Percentiles rank a stretch among this genome's conserved stretches.
Evolutionary conservation across 2,329 filamentous ascomycete genomes (phyloP).

Genomic region (Dactylellina drechsleri): DNA sequence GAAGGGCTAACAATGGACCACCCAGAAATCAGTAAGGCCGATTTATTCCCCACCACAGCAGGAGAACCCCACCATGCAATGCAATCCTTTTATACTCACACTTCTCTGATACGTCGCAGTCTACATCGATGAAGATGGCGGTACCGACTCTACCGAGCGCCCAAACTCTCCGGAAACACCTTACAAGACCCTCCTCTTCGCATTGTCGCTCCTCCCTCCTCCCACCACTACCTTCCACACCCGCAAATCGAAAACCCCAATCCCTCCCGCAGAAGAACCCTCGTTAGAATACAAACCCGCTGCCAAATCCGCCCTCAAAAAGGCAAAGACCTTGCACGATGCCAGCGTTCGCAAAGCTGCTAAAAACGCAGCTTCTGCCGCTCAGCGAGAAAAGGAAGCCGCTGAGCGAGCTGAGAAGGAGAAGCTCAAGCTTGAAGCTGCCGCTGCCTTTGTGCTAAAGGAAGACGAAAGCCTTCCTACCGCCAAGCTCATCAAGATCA

Average conservation of each 20-base stretch:
- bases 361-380: slow-evolving; percentile 81
- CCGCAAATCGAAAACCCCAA: slow-evolving; percentile 57
- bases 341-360: slow-evolving; percentile 71
- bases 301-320: slow-evolving; percentile 77
- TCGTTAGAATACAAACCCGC: slow-evolving; percentile 72
- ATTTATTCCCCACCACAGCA: slow-evolving; percentile 8
- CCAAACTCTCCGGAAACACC: slow-evolving; percentile 77
- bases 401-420: slow-evolving; percentile 80
- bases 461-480: slow-evolving; percentile 77
- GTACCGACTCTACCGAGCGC: slow-evolving; percentile 74
- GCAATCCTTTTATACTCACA: not conserved
- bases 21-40: slow-evolving; percentile 43
- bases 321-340: slow-evolving; percentile 71
- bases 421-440: slow-evolving; percentile 78
- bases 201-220: slow-evolving; percentile 70
- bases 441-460: slow-evolving; percentile 77
- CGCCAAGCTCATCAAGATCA: slow-evolving; percentile 75
- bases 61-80: not conserved
- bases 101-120: slow-evolving; percentile 60
- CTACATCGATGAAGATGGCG: slow-evolving; percentile 84
- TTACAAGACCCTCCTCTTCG: slow-evolving; percentile 82
- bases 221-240: slow-evolving; percentile 56
- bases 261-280: slow-evolving; percentile 67
- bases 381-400: slow-evolving; percentile 79
- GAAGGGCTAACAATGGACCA: slow-evolving; percentile 43